Percentiles rank a stretch among this genome's conserved stretches.
These are phyloP conservation scores for Bassia scoparia DNA, from an alignment of 148 eudicot genomes.

Conservation along the genomic window DNA sequence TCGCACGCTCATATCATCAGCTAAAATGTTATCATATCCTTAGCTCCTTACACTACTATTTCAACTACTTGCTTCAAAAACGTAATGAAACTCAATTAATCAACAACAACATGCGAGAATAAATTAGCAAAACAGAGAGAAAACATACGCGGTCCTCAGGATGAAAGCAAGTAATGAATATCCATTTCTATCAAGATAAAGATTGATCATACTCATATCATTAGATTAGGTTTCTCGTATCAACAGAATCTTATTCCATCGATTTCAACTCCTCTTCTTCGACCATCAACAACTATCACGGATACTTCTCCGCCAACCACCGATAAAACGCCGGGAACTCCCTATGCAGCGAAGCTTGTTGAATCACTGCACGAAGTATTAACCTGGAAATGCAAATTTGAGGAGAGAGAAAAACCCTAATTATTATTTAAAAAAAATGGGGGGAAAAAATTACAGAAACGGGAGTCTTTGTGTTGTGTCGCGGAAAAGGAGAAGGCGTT, in stretches of 20 bases:
- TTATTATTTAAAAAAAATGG: not conserved
- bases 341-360: conserved; percentile 40
- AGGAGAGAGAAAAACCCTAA: conserved; percentile 1
- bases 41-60: too few species aligned
- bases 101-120: not conserved
- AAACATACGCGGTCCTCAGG: conserved; percentile 84
- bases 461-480: not conserved
- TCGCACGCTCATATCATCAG: too few species aligned
- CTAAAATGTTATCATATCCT: too few species aligned
- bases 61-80: not conserved
- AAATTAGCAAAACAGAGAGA: not conserved
- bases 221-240: conserved; percentile 86
- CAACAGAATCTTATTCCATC: conserved; percentile 79
- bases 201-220: conserved; percentile 74
- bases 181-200: conserved; percentile 91
- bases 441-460: too few species aligned
- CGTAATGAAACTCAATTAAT: not conserved
- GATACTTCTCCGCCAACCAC: conserved; percentile 98
- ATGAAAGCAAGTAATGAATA: conserved; percentile 93
- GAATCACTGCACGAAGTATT: not conserved
- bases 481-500: not conserved
- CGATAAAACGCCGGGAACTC: conserved; percentile 96
- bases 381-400: not conserved
- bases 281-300: conserved; percentile 74
- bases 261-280: conserved; percentile 69